Evolutionary conservation across 148 eudicot genomes (phyloP).

Genomic region (Diospyros lotus): DNA sequence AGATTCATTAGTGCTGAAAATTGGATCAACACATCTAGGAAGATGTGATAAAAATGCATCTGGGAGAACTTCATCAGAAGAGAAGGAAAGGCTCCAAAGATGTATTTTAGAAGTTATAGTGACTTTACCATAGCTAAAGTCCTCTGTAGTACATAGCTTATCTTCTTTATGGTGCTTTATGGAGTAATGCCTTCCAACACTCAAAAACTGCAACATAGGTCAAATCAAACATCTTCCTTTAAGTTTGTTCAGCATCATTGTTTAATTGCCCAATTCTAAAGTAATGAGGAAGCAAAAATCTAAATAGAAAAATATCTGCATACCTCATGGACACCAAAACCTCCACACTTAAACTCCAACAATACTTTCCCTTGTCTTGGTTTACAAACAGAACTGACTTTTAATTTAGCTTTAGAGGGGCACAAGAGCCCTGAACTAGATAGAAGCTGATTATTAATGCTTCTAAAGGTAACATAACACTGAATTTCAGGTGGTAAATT

Average conservation of each 20-base stretch:
- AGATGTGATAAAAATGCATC: slow-evolving; percentile 18
- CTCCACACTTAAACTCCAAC: slow-evolving; percentile 62
- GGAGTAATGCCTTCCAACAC: slow-evolving; percentile 57
- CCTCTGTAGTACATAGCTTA: slow-evolving; percentile 32
- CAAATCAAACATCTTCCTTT: slow-evolving; percentile 7
- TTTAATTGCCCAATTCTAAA: not conserved
- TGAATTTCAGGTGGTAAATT: slow-evolving; percentile 35
- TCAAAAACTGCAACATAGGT: slow-evolving; percentile 48
- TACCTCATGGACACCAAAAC: slow-evolving; percentile 63
- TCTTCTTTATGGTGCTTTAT: slow-evolving; percentile 54
- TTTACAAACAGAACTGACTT: slow-evolving; percentile 16
- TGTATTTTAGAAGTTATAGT: slow-evolving; percentile 33
- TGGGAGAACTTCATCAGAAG: slow-evolving; percentile 33
- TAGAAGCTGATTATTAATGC: slow-evolving; percentile 16
- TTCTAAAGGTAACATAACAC: slow-evolving; percentile 33
- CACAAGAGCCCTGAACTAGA: slow-evolving; percentile 30
- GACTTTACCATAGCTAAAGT: slow-evolving; percentile 25
- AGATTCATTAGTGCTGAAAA: slow-evolving; percentile 15
- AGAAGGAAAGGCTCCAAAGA: slow-evolving; percentile 51
- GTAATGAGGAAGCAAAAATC: not conserved
- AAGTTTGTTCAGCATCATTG: slow-evolving; percentile 1
- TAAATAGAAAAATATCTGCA: slow-evolving; percentile 8
- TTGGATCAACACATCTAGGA: slow-evolving; percentile 18
- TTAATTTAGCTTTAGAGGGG: slow-evolving; percentile 22
- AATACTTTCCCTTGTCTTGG: slow-evolving; percentile 38